Evolutionary conservation across 2,329 filamentous ascomycete genomes (phyloP).

Genomic region (Fusarium udum): DNA sequence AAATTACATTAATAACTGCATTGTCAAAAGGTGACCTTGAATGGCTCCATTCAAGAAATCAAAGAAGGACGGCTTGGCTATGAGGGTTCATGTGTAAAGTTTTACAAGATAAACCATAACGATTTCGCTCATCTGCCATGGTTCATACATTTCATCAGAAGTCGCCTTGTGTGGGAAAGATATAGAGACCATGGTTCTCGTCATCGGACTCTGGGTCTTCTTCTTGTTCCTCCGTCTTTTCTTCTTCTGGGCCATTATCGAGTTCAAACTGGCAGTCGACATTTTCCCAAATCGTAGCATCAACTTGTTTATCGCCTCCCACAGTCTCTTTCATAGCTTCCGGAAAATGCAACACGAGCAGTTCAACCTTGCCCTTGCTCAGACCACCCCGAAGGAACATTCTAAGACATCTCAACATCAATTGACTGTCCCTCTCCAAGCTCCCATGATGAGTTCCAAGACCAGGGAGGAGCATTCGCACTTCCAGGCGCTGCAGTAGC

Average conservation of each 20-base stretch:
- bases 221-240: too few relatives aligned
- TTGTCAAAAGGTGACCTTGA: not conserved
- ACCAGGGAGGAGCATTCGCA: not conserved
- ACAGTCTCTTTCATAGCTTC: not conserved
- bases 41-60: not conserved
- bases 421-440: not conserved
- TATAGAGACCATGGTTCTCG: not conserved
- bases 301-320: not conserved
- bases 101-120: not conserved
- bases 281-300: not conserved
- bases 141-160: not conserved
- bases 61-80: not conserved
- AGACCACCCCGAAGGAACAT: not conserved
- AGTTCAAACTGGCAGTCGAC: not conserved
- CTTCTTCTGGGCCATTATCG: not conserved
- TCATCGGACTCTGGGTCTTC: not conserved
- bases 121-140: not conserved
- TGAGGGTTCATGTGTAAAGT: not conserved
- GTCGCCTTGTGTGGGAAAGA: not conserved
- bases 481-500: not conserved
- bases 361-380: not conserved
- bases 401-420: not conserved
- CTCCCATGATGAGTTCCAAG: not conserved
- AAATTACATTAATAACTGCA: not conserved
- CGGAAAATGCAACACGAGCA: not conserved